Percentiles rank a stretch among this genome's conserved stretches.
phyloP scores from a whole-genome alignment of 768 basidiomycete genomes.

The Clitopilus hobsonii region DNA sequence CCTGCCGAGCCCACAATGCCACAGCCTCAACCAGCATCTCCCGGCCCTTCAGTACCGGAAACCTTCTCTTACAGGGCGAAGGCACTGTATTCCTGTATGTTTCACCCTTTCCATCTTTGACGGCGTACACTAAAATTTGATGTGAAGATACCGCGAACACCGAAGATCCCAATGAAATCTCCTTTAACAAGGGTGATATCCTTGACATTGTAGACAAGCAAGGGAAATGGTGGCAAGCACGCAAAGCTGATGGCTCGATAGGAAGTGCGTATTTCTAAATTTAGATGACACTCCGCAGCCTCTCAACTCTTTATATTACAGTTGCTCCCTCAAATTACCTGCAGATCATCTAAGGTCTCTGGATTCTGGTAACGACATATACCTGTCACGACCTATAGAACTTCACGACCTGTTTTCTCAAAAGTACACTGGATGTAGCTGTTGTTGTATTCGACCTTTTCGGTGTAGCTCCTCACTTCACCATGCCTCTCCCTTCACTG shows the following conservation, averaged over 20 bases:
- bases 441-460: conserved; percentile 5
- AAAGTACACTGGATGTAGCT: conserved; percentile 9
- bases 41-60: conserved; percentile 26
- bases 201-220: conserved; percentile 91
- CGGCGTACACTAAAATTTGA: conserved; percentile 14
- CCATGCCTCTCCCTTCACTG: background rate
- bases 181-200: conserved; percentile 87
- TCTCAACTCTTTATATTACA: conserved; percentile 24
- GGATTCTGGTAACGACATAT: background rate
- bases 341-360: conserved; percentile 58
- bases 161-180: conserved; percentile 95
- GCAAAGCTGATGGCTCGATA: conserved; percentile 65
- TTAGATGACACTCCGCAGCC: conserved; percentile 2
- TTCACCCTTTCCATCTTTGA: conserved; percentile 2
- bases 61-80: conserved; percentile 72
- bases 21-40: background rate
- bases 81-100: conserved; percentile 85
- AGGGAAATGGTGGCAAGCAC: conserved; percentile 92
- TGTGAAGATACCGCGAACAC: conserved; percentile 81
- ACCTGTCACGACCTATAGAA: background rate
- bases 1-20: conserved; percentile 12
- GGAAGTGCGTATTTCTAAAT: conserved; percentile 60
- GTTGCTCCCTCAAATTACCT: conserved; percentile 87
- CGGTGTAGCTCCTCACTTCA: background rate
- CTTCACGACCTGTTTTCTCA: conserved; percentile 2